These are phyloP conservation scores for Lotmaria passim DNA, from an alignment of 208 protist species.

Conservation along the genomic window DNA sequence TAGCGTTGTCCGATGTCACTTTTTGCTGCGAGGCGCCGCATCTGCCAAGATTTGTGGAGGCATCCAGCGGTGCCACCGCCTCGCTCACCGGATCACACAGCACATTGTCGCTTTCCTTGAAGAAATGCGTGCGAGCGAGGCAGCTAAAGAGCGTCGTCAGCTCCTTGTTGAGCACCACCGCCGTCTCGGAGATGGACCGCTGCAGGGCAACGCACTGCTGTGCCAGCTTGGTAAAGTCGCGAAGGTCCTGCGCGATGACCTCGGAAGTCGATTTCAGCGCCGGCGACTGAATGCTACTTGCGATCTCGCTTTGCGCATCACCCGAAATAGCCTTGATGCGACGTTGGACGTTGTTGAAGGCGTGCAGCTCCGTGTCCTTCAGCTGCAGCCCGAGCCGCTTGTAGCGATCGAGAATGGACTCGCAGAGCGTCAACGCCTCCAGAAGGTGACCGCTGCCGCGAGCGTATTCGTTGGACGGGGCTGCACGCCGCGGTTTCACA, in stretches of 20 bases:
- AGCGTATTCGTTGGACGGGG: not conserved
- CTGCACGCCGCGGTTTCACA: too few relatives aligned
- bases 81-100: slow-evolving; percentile 52
- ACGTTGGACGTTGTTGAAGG: slow-evolving; percentile 35
- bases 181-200: slow-evolving; percentile 16
- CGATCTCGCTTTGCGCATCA: not conserved
- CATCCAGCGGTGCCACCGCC: slow-evolving; percentile 35
- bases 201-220: slow-evolving; percentile 29
- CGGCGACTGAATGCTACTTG: not conserved
- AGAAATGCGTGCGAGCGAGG: slow-evolving; percentile 37
- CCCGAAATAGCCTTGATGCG: not conserved
- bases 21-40: slow-evolving; percentile 5
- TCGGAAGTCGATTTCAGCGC: not conserved
- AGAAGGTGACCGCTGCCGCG: slow-evolving; percentile 47
- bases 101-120: slow-evolving; percentile 37
- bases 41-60: slow-evolving; percentile 46
- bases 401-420: slow-evolving; percentile 62
- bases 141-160: slow-evolving; percentile 31
- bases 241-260: slow-evolving; percentile 6
- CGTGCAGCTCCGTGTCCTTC: slow-evolving; percentile 39
- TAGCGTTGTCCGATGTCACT: slow-evolving; percentile 31
- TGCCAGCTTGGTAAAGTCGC: slow-evolving; percentile 16
- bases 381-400: slow-evolving; percentile 37
- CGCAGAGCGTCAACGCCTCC: slow-evolving; percentile 54
- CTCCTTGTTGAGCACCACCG: slow-evolving; percentile 40